A percentile compares a stretch with the other conserved stretches of the same genome.
phyloP scores from a whole-genome alignment of 176 grass and related monocot species.

The Luzula sylvatica region DNA sequence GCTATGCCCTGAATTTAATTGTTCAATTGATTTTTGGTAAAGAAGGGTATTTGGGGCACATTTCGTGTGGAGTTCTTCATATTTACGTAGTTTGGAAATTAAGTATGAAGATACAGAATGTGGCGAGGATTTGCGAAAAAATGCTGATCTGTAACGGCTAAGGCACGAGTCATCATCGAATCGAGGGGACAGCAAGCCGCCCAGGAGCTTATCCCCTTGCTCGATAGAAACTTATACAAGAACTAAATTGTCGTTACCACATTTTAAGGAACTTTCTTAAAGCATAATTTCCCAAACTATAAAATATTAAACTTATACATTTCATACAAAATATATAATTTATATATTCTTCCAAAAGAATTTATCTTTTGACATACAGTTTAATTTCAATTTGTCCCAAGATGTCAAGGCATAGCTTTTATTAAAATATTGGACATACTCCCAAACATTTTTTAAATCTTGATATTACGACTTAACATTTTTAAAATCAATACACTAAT shows the following conservation, averaged over 20 bases:
- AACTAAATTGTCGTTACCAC: slow-evolving; percentile 18
- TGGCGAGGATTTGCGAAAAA: slow-evolving; percentile 24
- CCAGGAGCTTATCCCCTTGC: slow-evolving; percentile 32
- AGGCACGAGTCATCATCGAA: slow-evolving; percentile 25
- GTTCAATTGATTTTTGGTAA: slow-evolving; percentile 40
- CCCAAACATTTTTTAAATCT: too few species aligned
- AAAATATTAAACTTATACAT: too few species aligned
- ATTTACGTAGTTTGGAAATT: slow-evolving; percentile 36
- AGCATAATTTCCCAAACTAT: too few species aligned
- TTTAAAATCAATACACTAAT: too few species aligned
- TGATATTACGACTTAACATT: too few species aligned
- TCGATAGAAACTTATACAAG: neutral
- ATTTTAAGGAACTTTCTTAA: too few species aligned
- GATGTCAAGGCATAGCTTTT: too few species aligned
- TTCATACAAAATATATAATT: too few species aligned
- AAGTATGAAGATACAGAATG: slow-evolving; percentile 50
- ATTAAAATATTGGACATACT: too few species aligned
- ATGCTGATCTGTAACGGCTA: slow-evolving; percentile 32
- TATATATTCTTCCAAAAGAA: too few species aligned
- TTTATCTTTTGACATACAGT: too few species aligned
- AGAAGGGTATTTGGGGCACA: slow-evolving; percentile 35
- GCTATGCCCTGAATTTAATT: slow-evolving; percentile 29
- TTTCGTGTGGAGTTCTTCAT: slow-evolving; percentile 53
- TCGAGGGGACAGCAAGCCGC: slow-evolving; percentile 41
- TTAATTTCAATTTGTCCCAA: too few species aligned